Base-by-base conservation (phyloP, 495 filamentous ascomycete species). In the Rostrohypoxylon terebratum region DNA sequence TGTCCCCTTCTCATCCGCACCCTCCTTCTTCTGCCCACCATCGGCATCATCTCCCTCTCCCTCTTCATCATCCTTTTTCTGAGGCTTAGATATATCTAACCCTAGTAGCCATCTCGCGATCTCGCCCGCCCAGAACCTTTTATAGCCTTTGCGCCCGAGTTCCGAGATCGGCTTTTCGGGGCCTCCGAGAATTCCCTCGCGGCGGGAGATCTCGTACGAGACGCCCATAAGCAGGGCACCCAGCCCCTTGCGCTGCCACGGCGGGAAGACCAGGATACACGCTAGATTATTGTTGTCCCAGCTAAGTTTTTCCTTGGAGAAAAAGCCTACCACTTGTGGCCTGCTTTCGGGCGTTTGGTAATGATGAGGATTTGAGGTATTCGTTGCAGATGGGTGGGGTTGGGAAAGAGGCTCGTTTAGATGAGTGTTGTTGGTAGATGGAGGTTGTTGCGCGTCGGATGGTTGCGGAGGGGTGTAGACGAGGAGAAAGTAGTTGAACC, bases 281-380 rank as follows among this genome's bases (percentile, higher is more conserved):
- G 96, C 96, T 0, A 99, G 87, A 71, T 98, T 99, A 79, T 98
- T 98, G 73, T 96, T 93, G 76, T 99, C 96, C 96, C 96, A 99
- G 3, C 93, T 96, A 81, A 97, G 90, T 75, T 98, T 98, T 82
- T 99, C 96, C 77, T 98, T 98, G 21, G 92, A 95, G 86, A 97
- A 99, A 87, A 97, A 99, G 58, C 96, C 96, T 7, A 97, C 88
- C 33, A 98, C 90, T 54, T 89, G 88, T 42, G 77, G 74, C 20
- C 78, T 78, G 3, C 74, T 68, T 44, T 33, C 51, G 51, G 58
- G 57, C 4, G 38, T 31, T 4, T 62, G 31, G 0, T 38, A 44
- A 14, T 61, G 20, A 20, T 66, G 48, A 2, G 54, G 23, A 8
- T 25, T 14, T 10, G 36, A 42, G 16, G 40, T 3, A n/a, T 34